A percentile compares a stretch with the other conserved stretches of the same genome.
These are phyloP conservation scores for Grosmannia serpens DNA, from an alignment of 2,329 filamentous ascomycete genomes.

Conservation along the genomic window DNA sequence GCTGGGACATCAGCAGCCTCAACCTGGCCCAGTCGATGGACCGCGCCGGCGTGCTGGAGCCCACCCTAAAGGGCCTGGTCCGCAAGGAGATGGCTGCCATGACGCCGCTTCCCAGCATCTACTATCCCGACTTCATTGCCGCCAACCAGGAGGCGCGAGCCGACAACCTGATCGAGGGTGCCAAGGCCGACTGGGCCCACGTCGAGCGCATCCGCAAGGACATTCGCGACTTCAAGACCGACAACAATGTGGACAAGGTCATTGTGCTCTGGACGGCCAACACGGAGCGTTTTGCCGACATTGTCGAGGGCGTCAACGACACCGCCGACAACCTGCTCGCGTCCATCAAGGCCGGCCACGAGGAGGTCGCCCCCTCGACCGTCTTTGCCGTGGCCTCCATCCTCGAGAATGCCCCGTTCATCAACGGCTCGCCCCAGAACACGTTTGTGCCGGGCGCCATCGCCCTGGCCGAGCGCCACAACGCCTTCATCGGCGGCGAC, in stretches of 20 bases:
- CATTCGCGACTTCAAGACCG: slow-evolving; percentile 85
- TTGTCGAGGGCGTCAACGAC: slow-evolving; percentile 84
- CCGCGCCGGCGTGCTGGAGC: slow-evolving; percentile 87
- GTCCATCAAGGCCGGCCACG: slow-evolving; percentile 75
- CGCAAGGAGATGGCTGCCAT: slow-evolving; percentile 87
- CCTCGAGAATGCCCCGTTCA: slow-evolving; percentile 82
- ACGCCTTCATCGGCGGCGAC: slow-evolving; percentile 88
- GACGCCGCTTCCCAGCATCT: slow-evolving; percentile 85
- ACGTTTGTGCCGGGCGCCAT: slow-evolving; percentile 93
- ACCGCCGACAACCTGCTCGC: slow-evolving; percentile 88
- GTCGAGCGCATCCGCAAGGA: slow-evolving; percentile 89
- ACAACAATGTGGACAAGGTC: slow-evolving; percentile 81
- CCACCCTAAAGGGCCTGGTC: slow-evolving; percentile 79
- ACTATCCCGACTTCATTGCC: slow-evolving; percentile 99
- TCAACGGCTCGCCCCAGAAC: slow-evolving; percentile 98
- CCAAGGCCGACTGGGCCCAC: slow-evolving; percentile 75
- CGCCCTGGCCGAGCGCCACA: slow-evolving; percentile 74
- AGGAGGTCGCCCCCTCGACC: slow-evolving; percentile 88
- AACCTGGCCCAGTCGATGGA: slow-evolving; percentile 90
- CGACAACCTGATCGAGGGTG: slow-evolving; percentile 76
- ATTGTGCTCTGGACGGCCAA: slow-evolving; percentile 98
- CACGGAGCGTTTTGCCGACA: slow-evolving; percentile 90
- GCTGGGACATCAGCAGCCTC: slow-evolving; percentile 94
- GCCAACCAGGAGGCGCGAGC: slow-evolving; percentile 96
- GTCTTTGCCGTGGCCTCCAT: slow-evolving; percentile 93